These are phyloP conservation scores for Skeletonema marinoi DNA, from an alignment of 108 stramenopile species.

Conservation along the genomic window DNA sequence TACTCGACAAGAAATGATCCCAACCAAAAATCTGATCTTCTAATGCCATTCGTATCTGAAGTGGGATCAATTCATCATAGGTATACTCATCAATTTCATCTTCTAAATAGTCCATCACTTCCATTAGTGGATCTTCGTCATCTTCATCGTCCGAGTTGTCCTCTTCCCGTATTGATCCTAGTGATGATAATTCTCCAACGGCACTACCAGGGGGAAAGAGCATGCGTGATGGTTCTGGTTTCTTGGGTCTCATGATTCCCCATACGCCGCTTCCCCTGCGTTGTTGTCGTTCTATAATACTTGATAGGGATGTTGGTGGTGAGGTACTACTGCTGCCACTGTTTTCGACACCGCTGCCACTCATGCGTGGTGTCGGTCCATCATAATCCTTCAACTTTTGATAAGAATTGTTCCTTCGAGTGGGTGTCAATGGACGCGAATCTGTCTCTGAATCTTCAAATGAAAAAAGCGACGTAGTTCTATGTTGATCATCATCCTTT, in stretches of 20 bases:
- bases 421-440: not conserved
- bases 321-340: not conserved
- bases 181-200: not conserved
- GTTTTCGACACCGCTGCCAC: not conserved
- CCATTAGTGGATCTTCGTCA: slow-evolving; percentile 27
- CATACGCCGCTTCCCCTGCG: not conserved
- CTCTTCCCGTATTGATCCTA: slow-evolving; percentile 1
- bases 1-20: slow-evolving; percentile 67
- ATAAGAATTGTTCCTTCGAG: not conserved
- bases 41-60: slow-evolving; percentile 68
- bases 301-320: not conserved
- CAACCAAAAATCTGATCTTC: slow-evolving; percentile 83
- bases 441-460: not conserved
- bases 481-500: not conserved
- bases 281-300: slow-evolving; percentile 1
- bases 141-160: slow-evolving; percentile 1
- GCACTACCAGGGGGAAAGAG: not conserved
- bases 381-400: not conserved
- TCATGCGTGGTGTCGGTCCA: not conserved
- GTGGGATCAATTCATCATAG: slow-evolving; percentile 73
- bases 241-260: not conserved
- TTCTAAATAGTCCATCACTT: slow-evolving; percentile 69
- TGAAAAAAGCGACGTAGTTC: not conserved
- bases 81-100: slow-evolving; percentile 71
- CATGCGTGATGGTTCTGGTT: not conserved